Base-by-base conservation (phyloP, 1,284 basidiomycete species). In the Mycosarcoma maydis region DNA sequence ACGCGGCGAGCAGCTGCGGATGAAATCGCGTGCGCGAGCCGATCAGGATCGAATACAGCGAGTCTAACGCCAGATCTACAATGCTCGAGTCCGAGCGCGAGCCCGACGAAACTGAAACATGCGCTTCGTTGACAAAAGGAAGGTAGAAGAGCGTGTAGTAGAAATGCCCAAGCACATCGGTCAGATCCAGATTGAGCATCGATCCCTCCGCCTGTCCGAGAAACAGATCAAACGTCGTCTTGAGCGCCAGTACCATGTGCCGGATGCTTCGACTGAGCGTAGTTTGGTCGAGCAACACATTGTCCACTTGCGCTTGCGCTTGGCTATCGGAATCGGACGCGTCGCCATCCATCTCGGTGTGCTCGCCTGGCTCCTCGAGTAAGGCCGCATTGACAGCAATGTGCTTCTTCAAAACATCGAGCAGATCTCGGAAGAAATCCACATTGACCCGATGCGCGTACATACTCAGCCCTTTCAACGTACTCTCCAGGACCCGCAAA, bases 361-460 rank as follows among this genome's bases (percentile, higher is more conserved):
- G n/a, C n/a, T n/a, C n/a, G n/a, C n/a, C n/a, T n/a, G n/a, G n/a
- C n/a, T 52, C 43, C 7, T 66, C 50, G 9, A 57, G 20, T 39
- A 41, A 10, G 4, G 17, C 19, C 2, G 45, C 58, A 11, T 51
- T 61, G 36, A 51, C 45, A 0, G 84, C 78, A 70, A 96, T 88
- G 53, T 93, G 88, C 56, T 86, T 86, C 81, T 92, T 91, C 29
- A 99, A 85, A 2, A 96, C 93, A 48, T 88, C 86, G 83, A 98
- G 86, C 41, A 99, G 85, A 83, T 98, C 96, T 72, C 90, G 90
- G 88, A 99, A 99, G 84, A 99, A 99, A 82, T 99, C 96, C 75
- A 98, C 88, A 83, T 97, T 99, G 83, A 99, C 93, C 54, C 97
- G 87, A 82, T 98, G 96, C 0, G 95, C 90, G 78, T 92, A 98